A percentile compares a stretch with the other conserved stretches of the same genome.
phyloP scores from a whole-genome alignment of 768 basidiomycete genomes.

The Dentipellis fragilis region DNA sequence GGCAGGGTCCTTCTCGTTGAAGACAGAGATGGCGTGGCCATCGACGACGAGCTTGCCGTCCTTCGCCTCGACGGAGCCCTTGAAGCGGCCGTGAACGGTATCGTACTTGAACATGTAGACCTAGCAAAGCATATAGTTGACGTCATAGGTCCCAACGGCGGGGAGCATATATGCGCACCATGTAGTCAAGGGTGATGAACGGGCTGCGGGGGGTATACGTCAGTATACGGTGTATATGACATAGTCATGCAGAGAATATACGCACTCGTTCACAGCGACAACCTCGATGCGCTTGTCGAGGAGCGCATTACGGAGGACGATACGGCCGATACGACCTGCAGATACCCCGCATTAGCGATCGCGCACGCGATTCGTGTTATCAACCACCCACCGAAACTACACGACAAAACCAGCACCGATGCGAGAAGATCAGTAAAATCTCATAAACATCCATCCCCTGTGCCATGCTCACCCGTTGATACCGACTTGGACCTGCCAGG shows the following conservation, averaged over 20 bases:
- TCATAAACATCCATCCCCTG: background rate
- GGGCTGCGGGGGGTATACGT: conserved; percentile 43
- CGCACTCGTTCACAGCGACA: conserved; percentile 91
- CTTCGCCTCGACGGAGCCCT: conserved; percentile 71
- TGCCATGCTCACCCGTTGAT: conserved; percentile 78
- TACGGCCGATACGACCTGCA: conserved; percentile 96
- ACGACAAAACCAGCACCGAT: conserved; percentile 10
- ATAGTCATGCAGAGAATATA: background rate
- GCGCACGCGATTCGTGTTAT: background rate
- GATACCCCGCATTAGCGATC: background rate
- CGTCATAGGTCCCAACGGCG: background rate
- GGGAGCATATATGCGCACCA: conserved; percentile 45
- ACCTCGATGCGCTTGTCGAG: conserved; percentile 67
- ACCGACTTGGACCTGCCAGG: conserved; percentile 79
- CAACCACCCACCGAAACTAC: conserved; percentile 55
- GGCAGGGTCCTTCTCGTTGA: conserved; percentile 78
- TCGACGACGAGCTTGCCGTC: conserved; percentile 87
- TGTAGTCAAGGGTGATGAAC: conserved; percentile 95
- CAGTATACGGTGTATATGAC: background rate
- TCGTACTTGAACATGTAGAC: conserved; percentile 99
- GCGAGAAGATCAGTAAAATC: conserved; percentile 4
- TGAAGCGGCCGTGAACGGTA: conserved; percentile 88
- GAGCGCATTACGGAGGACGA: conserved; percentile 93
- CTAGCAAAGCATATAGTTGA: conserved; percentile 24
- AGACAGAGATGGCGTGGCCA: conserved; percentile 68